A percentile compares a stretch with the other conserved stretches of the same genome.
Evolutionary conservation across 768 basidiomycete species (phyloP).

Genomic region (Tulasnella sp.): DNA sequence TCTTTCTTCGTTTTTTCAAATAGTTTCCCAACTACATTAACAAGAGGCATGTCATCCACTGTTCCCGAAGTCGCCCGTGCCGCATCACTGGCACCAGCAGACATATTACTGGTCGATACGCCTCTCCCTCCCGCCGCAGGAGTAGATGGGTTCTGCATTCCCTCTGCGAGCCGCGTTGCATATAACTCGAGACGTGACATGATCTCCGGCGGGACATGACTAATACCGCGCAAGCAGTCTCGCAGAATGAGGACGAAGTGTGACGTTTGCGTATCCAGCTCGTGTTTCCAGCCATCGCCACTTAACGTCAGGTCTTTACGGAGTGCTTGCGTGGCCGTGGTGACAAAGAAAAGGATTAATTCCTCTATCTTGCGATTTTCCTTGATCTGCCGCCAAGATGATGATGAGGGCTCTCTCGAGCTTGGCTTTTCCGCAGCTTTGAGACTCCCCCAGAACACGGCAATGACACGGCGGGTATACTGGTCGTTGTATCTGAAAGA

Average conservation of each 20-base stretch:
- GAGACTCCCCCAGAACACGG: constrained; percentile 69
- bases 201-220: constrained; percentile 80
- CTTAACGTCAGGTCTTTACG: constrained; percentile 83
- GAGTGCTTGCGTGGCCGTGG: constrained; percentile 78
- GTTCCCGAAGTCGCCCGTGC: constrained; percentile 35
- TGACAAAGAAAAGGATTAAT: constrained; percentile 92
- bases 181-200: constrained; percentile 78
- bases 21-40: constrained; percentile 59
- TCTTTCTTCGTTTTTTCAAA: constrained; percentile 70
- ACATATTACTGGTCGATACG: neutral
- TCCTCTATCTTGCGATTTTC: constrained; percentile 97
- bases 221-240: constrained; percentile 67
- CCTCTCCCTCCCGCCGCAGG: constrained; percentile 51
- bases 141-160: constrained; percentile 44
- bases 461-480: constrained; percentile 82
- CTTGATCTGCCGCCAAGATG: constrained; percentile 64
- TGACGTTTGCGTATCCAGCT: constrained; percentile 88
- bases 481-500: constrained; percentile 76
- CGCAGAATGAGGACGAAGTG: constrained; percentile 81
- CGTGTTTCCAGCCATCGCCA: constrained; percentile 82
- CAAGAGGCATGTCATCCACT: constrained; percentile 74
- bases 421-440: constrained; percentile 11
- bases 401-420: neutral
- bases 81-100: neutral
- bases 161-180: constrained; percentile 68